phyloP scores from a whole-genome alignment of 257 asterid genomes.

The Jaltomata sinuosa region DNA sequence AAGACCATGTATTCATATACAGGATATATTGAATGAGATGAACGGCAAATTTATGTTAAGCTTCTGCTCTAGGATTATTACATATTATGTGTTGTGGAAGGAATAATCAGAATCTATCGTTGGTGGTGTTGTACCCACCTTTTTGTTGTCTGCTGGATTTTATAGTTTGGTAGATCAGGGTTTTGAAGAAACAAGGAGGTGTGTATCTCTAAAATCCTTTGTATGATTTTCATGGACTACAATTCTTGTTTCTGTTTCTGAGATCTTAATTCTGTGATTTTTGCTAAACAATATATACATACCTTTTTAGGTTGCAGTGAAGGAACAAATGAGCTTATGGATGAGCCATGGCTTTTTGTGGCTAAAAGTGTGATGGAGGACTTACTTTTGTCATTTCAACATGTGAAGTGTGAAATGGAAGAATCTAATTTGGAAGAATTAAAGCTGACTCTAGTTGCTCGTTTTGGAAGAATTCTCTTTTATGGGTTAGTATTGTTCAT shows the following conservation, averaged over 20 bases:
- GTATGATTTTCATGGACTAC: not conserved
- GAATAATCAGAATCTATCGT: not conserved
- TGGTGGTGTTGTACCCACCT: not conserved
- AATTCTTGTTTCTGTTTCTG: not conserved
- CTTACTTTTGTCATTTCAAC: constrained; percentile 23
- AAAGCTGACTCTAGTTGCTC: constrained; percentile 28
- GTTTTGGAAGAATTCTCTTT: constrained; percentile 34
- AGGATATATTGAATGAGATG: not conserved
- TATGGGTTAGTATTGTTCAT: constrained; percentile 27
- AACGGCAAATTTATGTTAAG: not conserved
- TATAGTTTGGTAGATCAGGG: not conserved
- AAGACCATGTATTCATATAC: not conserved
- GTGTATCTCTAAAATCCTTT: not conserved
- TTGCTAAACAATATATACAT: not conserved
- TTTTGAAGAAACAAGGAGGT: not conserved
- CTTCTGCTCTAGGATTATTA: not conserved
- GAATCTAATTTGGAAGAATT: constrained; percentile 10
- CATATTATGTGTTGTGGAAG: not conserved
- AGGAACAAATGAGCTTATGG: constrained; percentile 6
- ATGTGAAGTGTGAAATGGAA: constrained; percentile 21
- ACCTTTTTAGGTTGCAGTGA: not conserved
- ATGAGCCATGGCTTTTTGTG: constrained; percentile 24
- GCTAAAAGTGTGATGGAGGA: constrained; percentile 31
- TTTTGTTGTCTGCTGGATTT: not conserved
- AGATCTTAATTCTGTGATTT: not conserved